Base-by-base conservation (phyloP, 2,329 filamentous ascomycete genomes). In the Domatiomyces globalis region DNA sequence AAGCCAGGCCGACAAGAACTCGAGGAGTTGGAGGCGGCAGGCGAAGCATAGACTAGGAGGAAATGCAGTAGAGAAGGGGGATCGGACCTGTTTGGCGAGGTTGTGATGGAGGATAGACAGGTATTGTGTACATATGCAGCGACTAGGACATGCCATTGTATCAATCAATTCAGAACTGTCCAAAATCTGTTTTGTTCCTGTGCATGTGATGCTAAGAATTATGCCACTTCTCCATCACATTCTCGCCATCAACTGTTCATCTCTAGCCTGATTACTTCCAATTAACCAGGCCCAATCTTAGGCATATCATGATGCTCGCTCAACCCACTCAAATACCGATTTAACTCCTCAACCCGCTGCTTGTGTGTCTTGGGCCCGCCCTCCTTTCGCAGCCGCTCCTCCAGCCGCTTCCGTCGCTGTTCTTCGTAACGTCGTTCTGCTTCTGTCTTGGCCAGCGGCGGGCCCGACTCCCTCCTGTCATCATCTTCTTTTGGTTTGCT, bases 271-370 rank as follows among this genome's bases (percentile, higher is more conserved):
- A 2, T 5, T 5, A 15, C 33, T 15, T 22, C 43, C 8, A 19
- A 47, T 59, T 60, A 61, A 36, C 60, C 60, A 20, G 60, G 60
- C 25, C 60, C 60, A 42, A 61, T 61, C 49, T 56, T 56, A 15
- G 60, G 60, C 89, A 98, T 98, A 66, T 98, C 92, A 68, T 98
- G 90, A 71, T 98, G 92, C 70, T 98, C 92, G 69, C 87, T 95
- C 63, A 98, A 70, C 58, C 83, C 85, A 58, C 87, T 92, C 36
- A 98, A 72, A 66, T 96, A 95, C 57, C 85, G 87, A 66, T 98
- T 98, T 61, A 96, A 72, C 66, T 95, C 88, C 67, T 96, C 89
- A 44, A 98, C 90, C 9, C 87, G 81, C 72, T 98, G 86, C 67
- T 96, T 96, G 69, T 98, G 92, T 27, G 89, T 94, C 74, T 95